Evolutionary conservation across 2,329 filamentous ascomycete genomes (phyloP).

Genomic region (Didymella pinodella): DNA sequence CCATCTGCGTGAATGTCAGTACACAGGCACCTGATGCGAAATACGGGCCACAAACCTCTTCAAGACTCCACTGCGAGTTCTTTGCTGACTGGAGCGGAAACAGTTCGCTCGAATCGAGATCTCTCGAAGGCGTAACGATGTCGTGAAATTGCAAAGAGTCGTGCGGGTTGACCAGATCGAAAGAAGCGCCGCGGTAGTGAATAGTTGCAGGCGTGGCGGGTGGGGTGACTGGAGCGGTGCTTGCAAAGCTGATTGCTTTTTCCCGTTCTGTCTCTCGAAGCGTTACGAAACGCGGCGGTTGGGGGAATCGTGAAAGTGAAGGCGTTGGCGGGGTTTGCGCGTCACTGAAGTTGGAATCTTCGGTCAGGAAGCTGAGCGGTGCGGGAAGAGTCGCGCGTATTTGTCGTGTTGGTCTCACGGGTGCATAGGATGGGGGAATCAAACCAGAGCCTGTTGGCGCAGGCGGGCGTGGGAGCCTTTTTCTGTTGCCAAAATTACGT

Average conservation of each 20-base stretch:
- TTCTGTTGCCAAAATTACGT: slow-evolving; percentile 46
- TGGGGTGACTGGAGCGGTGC: slow-evolving; percentile 44
- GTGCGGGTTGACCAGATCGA: slow-evolving; percentile 52
- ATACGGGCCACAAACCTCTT: slow-evolving; percentile 28
- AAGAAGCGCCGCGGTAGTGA: slow-evolving; percentile 51
- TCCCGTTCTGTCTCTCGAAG: slow-evolving; percentile 26
- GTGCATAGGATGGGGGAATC: slow-evolving; percentile 23
- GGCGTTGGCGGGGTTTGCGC: slow-evolving; percentile 27
- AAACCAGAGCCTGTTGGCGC: slow-evolving; percentile 22
- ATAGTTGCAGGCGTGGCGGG: slow-evolving; percentile 50
- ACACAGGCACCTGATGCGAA: background rate
- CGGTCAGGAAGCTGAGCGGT: slow-evolving; percentile 32
- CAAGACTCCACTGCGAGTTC: slow-evolving; percentile 26
- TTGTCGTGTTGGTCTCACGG: slow-evolving; percentile 26
- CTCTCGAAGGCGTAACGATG: slow-evolving; percentile 49
- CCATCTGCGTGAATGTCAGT: slow-evolving; percentile 36
- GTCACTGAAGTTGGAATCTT: slow-evolving; percentile 27
- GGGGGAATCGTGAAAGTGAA: slow-evolving; percentile 49
- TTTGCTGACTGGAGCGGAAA: slow-evolving; percentile 37
- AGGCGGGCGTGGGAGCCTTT: slow-evolving; percentile 46
- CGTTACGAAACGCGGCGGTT: slow-evolving; percentile 36
- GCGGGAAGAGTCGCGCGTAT: slow-evolving; percentile 31
- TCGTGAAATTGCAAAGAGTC: slow-evolving; percentile 47
- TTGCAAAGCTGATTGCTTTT: slow-evolving; percentile 32
- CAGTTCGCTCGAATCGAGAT: slow-evolving; percentile 47